Evolutionary conservation across 805 yeast species (phyloP).

Genomic region (Kuraishia molischiana): DNA sequence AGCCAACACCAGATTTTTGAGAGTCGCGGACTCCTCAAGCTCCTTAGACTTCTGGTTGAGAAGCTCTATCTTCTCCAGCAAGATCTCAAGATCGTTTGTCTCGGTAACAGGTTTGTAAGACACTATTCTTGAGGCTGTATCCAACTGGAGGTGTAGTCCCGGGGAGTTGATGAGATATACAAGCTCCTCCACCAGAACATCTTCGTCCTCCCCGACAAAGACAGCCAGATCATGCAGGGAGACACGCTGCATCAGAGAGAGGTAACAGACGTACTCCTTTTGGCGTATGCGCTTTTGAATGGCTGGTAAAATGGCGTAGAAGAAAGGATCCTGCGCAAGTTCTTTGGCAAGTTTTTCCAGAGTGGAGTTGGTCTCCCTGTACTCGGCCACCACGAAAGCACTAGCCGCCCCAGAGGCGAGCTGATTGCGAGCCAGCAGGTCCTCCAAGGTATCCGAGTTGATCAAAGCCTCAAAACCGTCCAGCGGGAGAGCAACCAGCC

Average conservation of each 20-base stretch:
- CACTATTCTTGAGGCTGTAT: slow-evolving; percentile 7
- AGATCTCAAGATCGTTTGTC: slow-evolving; percentile 1
- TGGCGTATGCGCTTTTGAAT: slow-evolving; percentile 7
- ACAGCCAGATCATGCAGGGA: slow-evolving; percentile 11
- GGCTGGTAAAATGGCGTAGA: neutral
- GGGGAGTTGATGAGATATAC: slow-evolving; percentile 12
- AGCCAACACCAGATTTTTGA: neutral
- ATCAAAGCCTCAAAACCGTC: neutral
- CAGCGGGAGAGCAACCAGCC: slow-evolving; percentile 1
- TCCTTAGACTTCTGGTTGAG: neutral
- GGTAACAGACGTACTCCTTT: slow-evolving; percentile 20
- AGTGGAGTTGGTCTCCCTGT: neutral
- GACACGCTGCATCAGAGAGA: slow-evolving; percentile 18
- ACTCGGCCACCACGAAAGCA: neutral
- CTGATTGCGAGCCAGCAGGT: neutral
- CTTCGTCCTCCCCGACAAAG: slow-evolving; percentile 10
- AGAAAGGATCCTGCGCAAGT: neutral
- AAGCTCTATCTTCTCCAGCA: slow-evolving; percentile 4
- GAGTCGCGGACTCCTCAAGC: neutral
- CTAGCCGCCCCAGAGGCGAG: neutral
- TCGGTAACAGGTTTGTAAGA: neutral
- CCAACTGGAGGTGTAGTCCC: slow-evolving; percentile 15
- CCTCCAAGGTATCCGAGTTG: neutral
- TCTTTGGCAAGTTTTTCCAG: neutral
- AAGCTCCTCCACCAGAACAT: slow-evolving; percentile 9